These are phyloP conservation scores for Kewa caespitosa DNA, from an alignment of 179 eudicot genomes.

Conservation along the genomic window DNA sequence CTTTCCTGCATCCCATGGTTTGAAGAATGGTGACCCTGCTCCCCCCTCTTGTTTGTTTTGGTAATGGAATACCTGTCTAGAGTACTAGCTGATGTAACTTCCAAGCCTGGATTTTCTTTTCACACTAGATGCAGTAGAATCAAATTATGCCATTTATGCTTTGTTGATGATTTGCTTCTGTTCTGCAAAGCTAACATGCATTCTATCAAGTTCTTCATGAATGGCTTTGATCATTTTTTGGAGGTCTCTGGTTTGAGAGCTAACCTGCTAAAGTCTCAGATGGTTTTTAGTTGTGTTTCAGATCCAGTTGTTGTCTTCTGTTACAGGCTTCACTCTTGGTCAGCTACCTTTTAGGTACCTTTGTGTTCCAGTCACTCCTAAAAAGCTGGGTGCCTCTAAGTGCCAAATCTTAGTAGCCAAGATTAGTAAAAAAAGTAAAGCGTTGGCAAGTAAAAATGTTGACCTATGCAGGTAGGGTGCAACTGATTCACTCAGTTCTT, in stretches of 20 bases:
- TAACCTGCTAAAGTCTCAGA: background rate
- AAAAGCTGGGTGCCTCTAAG: background rate
- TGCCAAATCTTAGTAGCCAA: background rate
- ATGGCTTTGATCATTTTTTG: background rate
- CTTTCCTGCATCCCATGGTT: background rate
- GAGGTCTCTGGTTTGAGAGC: background rate
- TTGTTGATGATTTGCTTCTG: background rate
- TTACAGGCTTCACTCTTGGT: background rate
- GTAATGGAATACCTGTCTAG: too few relatives aligned
- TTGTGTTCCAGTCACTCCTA: background rate
- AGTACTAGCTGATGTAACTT: background rate
- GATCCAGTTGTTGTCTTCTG: too few relatives aligned
- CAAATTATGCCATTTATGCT: background rate
- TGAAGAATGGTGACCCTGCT: background rate
- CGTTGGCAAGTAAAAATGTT: background rate
- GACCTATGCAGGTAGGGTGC: background rate
- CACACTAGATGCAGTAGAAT: background rate
- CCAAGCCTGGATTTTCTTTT: background rate
- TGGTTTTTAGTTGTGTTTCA: background rate
- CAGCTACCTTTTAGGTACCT: background rate
- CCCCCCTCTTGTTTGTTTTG: background rate
- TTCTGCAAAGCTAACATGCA: background rate
- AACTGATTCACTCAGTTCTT: background rate
- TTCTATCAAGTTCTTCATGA: too few relatives aligned
- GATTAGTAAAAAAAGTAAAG: too few relatives aligned